Conservation (phyloP, 441 rosid genomes). For the Kokia cookei region DNA sequence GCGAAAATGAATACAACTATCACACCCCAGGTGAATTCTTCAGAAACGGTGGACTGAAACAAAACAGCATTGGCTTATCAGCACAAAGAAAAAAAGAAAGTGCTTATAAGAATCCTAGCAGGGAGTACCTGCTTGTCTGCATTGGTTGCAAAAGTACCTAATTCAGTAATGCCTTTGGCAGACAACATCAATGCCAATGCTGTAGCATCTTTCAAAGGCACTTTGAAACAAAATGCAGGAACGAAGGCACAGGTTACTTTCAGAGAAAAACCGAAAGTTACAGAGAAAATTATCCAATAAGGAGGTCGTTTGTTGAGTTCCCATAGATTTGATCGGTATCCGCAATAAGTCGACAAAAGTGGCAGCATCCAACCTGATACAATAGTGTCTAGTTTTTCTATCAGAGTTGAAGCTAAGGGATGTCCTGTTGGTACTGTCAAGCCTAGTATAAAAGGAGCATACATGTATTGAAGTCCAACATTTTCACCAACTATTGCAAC, state of each 20-base stretch:
- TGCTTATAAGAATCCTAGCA: not conserved
- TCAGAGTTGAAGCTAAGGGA: constrained; percentile 3
- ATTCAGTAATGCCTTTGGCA: constrained; percentile 29
- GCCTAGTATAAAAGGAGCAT: constrained; percentile 7
- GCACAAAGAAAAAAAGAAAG: not conserved
- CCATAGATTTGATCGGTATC: constrained; percentile 6
- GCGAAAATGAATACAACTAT: constrained; percentile 4
- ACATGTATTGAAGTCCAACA: not conserved
- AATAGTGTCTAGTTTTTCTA: not conserved
- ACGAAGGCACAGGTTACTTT: constrained; percentile 25
- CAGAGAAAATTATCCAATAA: constrained; percentile 5
- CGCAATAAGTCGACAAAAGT: constrained; percentile 10
- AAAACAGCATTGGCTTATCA: not conserved
- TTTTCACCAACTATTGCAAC: not conserved
- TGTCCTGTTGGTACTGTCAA: constrained; percentile 10
- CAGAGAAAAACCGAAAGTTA: constrained; percentile 14
- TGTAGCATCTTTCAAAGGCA: constrained; percentile 22
- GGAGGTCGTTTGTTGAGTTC: constrained; percentile 15
- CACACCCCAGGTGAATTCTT: not conserved
- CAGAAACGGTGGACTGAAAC: not conserved
- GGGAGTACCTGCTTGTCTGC: not conserved
- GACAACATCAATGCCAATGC: constrained; percentile 22
- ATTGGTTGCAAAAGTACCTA: constrained; percentile 6
- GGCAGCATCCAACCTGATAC: constrained; percentile 7
- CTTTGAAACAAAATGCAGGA: constrained; percentile 14